Percentiles rank a stretch among this genome's conserved stretches.
Conservation (phyloP, 345 rosid species). For the Kandelia obovata region DNA sequence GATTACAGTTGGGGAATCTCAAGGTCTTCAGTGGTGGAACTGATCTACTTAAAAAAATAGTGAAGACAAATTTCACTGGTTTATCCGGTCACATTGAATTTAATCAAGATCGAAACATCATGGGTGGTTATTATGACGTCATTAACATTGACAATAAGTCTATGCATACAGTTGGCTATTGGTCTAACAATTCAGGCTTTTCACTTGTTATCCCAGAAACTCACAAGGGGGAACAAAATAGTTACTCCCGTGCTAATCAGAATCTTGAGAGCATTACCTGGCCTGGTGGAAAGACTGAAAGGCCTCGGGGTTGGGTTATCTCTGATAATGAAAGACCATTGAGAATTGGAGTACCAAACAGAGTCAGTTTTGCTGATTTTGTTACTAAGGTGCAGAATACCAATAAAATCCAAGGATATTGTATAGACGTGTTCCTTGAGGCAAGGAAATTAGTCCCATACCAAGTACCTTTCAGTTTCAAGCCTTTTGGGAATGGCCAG, state of each 20-base stretch:
- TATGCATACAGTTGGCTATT: conserved; percentile 58
- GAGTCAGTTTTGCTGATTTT: conserved; percentile 75
- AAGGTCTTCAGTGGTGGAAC: conserved; percentile 60
- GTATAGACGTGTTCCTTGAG: conserved; percentile 70
- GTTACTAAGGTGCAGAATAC: conserved; percentile 45
- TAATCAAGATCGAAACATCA: conserved; percentile 43
- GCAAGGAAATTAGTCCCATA: conserved; percentile 69
- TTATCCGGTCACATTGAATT: conserved; percentile 62
- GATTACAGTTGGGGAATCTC: conserved; percentile 44
- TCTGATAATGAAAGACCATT: conserved; percentile 57
- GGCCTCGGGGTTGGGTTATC: conserved; percentile 86
- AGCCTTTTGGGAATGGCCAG: conserved; percentile 61
- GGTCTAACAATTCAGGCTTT: conserved; percentile 54
- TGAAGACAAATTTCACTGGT: conserved; percentile 71
- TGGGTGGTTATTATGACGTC: conserved; percentile 61
- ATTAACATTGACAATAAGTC: conserved; percentile 50
- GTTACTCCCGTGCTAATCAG: conserved; percentile 35
- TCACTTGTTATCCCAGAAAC: conserved; percentile 49
- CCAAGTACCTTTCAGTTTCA: conserved; percentile 59
- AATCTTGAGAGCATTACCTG: conserved; percentile 56
- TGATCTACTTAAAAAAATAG: conserved; percentile 39
- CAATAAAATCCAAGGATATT: conserved; percentile 58
- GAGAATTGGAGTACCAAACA: conserved; percentile 72
- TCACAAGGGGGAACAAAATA: conserved; percentile 21
- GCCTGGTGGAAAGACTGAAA: conserved; percentile 70